Base-by-base conservation (phyloP, 2,329 filamentous ascomycete genomes). In the Lachnellula hyalina region DNA sequence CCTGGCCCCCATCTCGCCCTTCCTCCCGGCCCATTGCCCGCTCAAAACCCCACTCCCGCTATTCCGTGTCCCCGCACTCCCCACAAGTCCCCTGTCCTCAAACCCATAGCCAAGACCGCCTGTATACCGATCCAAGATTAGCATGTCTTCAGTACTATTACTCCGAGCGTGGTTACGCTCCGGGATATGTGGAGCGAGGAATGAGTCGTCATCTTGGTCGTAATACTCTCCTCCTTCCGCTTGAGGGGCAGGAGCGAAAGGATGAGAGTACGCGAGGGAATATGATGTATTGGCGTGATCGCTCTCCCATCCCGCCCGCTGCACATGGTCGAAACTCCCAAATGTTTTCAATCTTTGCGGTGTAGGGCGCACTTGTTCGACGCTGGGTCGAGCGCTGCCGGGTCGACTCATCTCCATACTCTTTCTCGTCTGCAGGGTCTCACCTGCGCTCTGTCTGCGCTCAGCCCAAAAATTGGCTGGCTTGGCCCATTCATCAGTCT, bases 101-200 rank as follows among this genome's bases (percentile, higher is more conserved):
- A 59, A 65, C 15, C 57, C 58, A 53, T 61, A 61, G 14, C 53
- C 61, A 14, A 64, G 19, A 1, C 61, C 60, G 9, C 62, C 62
- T 2, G 62, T 51, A 45, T 58, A 67, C 4, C 60, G 56, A 54
- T 67, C 63, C 3, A 65, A 45, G 11, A 63, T 55, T 3, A 65
- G 51, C 60, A 67, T 65, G 9, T 65, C 61, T 1, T 52, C 48
- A 2, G 64, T 65, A 1, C 55, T 60, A 25, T 51, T 59, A 2
- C 52, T 53, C 2, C 55, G 36, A 14, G 51, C 12, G 23, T 58
- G 52, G 15, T 17, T 40, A 2, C 36, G 14, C 15, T 19, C 38
- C 38, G 38, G 38, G 38, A 19, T 19, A 41, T 19, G 5, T 17
- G 38, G 15, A 41, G 56, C 40, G 3, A 58, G 49, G 9, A 61